A percentile compares a stretch with the other conserved stretches of the same genome.
Evolutionary conservation across 306 rosid species (phyloP).

Genomic region (Vigna nakashimae): DNA sequence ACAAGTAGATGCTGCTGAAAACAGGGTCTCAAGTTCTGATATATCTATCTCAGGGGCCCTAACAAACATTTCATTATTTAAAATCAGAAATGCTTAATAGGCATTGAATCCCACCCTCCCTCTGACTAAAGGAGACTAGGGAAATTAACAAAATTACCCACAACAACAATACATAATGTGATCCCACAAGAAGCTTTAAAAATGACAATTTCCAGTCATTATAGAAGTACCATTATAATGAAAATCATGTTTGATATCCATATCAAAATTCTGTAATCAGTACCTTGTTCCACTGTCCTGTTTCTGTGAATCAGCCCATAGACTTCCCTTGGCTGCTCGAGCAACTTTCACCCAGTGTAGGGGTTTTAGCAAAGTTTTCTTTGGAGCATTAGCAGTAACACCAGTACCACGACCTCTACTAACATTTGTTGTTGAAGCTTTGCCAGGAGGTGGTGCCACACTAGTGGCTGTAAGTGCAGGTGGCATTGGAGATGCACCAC

Average conservation of each 20-base stretch:
- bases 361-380: constrained; percentile 79
- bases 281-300: constrained; percentile 85
- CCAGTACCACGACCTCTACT: constrained; percentile 72
- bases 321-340: constrained; percentile 87
- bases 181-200: not conserved
- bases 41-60: constrained; percentile 99
- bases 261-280: constrained; percentile 37
- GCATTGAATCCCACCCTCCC: constrained; percentile 36
- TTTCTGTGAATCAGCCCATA: constrained; percentile 94
- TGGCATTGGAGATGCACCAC: constrained; percentile 32
- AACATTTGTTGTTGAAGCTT: constrained; percentile 53
- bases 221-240: constrained; percentile 1
- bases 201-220: constrained; percentile 18
- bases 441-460: constrained; percentile 52
- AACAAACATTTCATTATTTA: constrained; percentile 43
- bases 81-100: constrained; percentile 49
- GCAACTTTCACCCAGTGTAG: constrained; percentile 97
- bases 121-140: not conserved
- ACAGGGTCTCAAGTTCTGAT: constrained; percentile 94
- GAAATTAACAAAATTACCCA: constrained; percentile 32
- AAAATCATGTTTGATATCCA: constrained; percentile 21
- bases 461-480: constrained; percentile 40
- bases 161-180: not conserved
- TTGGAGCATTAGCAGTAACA: constrained; percentile 64
- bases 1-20: constrained; percentile 90